Conservation (phyloP, 257 asterid genomes). For the Rhazya stricta region DNA sequence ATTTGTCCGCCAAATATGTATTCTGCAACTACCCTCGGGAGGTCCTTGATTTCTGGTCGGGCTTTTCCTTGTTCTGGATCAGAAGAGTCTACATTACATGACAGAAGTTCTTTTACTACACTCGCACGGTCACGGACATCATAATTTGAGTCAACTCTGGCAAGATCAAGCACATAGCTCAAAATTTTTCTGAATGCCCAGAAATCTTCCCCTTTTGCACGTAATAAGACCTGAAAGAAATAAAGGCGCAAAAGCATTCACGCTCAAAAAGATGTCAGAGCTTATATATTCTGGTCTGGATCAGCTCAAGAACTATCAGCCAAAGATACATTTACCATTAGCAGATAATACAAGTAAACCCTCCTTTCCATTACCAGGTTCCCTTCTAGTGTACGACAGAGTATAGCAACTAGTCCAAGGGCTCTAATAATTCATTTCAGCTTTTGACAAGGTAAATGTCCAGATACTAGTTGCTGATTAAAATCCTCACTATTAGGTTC, state of each 20-base stretch:
- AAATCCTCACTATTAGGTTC: not conserved
- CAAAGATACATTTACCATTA: not conserved
- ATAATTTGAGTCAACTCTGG: conserved; percentile 73
- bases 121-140: conserved; percentile 96
- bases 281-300: not conserved
- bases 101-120: conserved; percentile 51
- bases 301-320: not conserved
- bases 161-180: conserved; percentile 75
- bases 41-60: conserved; percentile 31
- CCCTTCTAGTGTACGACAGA: not conserved
- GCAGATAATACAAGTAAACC: not conserved
- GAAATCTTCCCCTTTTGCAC: conserved; percentile 48
- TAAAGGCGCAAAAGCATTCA: not conserved
- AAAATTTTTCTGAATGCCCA: conserved; percentile 36
- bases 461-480: not conserved
- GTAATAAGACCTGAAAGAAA: conserved; percentile 60
- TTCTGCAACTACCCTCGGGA: conserved; percentile 46
- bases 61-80: conserved; percentile 39
- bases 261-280: not conserved
- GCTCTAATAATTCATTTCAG: not conserved
- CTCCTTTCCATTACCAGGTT: not conserved
- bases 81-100: conserved; percentile 35
- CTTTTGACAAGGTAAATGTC: not conserved
- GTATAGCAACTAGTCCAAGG: not conserved
- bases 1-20: conserved; percentile 54